These are phyloP conservation scores for Platanthera guangdongensis DNA, from an alignment of 106 monocot genomes.

Conservation along the genomic window DNA sequence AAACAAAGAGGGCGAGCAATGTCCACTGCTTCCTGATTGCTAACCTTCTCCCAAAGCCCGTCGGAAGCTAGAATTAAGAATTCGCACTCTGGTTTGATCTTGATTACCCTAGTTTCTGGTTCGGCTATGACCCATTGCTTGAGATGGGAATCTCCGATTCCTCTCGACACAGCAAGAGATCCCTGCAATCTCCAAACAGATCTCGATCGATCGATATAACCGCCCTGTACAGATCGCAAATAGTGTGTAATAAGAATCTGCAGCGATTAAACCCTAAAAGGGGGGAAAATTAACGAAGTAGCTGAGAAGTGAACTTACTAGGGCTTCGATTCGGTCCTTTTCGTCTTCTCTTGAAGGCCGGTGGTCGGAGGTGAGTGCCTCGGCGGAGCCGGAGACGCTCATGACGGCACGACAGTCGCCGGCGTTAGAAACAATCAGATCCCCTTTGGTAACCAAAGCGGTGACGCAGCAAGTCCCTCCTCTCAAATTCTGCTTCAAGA, in stretches of 20 bases:
- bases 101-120: conserved; percentile 58
- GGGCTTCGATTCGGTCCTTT: conserved; percentile 58
- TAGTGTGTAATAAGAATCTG: neutral
- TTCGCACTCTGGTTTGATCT: conserved; percentile 57
- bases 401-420: conserved; percentile 92
- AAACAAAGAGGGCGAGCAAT: conserved; percentile 37
- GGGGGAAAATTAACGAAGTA: neutral
- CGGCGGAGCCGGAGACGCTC: conserved; percentile 52
- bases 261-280: neutral
- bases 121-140: conserved; percentile 82
- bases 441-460: conserved; percentile 57
- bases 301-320: conserved; percentile 38
- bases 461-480: conserved; percentile 81
- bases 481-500: conserved; percentile 30
- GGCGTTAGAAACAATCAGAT: conserved; percentile 73
- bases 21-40: conserved; percentile 77
- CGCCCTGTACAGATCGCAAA: conserved; percentile 35
- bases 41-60: conserved; percentile 81
- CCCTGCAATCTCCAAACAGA: conserved; percentile 88
- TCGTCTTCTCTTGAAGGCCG: conserved; percentile 75
- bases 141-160: conserved; percentile 72
- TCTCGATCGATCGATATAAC: conserved; percentile 50
- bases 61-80: conserved; percentile 94
- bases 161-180: conserved; percentile 78
- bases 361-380: conserved; percentile 86